Evolutionary conservation across 352 stramenopile genomes (phyloP).

Genomic region (Aphanomyces astaci): DNA sequence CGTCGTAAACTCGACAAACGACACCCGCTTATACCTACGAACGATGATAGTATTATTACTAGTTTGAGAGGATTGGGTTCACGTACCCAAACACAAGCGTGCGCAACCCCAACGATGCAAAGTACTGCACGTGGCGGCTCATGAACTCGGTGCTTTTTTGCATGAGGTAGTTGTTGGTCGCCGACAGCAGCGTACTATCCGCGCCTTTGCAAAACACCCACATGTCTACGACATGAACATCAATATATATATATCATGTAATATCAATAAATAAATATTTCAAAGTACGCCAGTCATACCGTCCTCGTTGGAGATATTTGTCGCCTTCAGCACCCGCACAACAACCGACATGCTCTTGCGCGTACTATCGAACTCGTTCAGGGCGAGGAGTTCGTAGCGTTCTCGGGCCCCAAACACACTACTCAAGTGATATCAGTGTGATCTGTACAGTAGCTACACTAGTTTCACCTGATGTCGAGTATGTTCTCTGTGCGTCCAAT

Average conservation of each 20-base stretch:
- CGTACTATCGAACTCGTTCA: conserved; percentile 84
- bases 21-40: conserved; percentile 37
- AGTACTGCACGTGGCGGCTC: conserved; percentile 68
- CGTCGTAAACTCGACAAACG: conserved; percentile 39
- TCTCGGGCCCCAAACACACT: conserved; percentile 64
- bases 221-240: conserved; percentile 32
- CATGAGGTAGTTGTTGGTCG: background rate
- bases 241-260: conserved; percentile 23
- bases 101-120: conserved; percentile 77
- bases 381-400: conserved; percentile 59
- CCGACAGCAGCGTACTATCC: conserved; percentile 68
- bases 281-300: too few species aligned
- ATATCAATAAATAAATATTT: background rate
- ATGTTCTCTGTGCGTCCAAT: background rate
- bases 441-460: too few species aligned
- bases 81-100: conserved; percentile 73
- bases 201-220: conserved; percentile 83
- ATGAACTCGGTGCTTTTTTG: background rate
- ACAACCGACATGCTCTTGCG: conserved; percentile 81
- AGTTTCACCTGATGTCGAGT: conserved; percentile 20
- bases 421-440: too few species aligned
- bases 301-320: too few species aligned
- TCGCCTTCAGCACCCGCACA: conserved; percentile 34
- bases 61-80: background rate
- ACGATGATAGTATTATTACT: background rate